These are phyloP conservation scores for Adansonia grandidieri DNA, from an alignment of 441 rosid genomes.

Conservation along the genomic window DNA sequence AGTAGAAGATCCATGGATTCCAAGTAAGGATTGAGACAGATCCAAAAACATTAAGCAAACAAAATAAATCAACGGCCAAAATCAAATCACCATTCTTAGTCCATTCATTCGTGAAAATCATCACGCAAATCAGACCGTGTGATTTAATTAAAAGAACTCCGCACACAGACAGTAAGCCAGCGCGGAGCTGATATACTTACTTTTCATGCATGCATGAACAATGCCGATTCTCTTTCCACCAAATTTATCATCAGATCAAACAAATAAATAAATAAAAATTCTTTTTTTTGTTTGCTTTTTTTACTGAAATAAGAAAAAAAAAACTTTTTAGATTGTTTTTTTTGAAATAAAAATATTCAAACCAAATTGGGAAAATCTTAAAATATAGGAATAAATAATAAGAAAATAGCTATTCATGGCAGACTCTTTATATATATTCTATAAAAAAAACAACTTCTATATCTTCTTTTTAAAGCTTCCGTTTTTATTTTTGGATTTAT, in stretches of 20 bases:
- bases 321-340: not conserved
- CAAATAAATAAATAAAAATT: no score
- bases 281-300: not conserved
- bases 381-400: not conserved
- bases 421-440: not conserved
- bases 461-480: not conserved
- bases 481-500: slow-evolving; percentile 11
- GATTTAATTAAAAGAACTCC: not conserved
- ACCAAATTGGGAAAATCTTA: not conserved
- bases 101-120: no score
- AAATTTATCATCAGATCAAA: not conserved
- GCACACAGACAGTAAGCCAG: not conserved
- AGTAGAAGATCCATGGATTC: no score
- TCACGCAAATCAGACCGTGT: no score
- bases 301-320: not conserved
- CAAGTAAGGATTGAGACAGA: no score
- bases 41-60: no score
- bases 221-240: not conserved
- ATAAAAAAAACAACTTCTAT: not conserved
- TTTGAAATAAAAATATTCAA: not conserved
- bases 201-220: slow-evolving; percentile 6
- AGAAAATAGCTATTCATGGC: not conserved
- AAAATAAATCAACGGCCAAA: no score
- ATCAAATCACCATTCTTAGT: no score
- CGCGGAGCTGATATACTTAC: not conserved